Evolutionary conservation across 2,329 filamentous ascomycete species (phyloP), one percentile per base, ranked within the genome.

Genomic region (Verticillium albo-atrum): DNA sequence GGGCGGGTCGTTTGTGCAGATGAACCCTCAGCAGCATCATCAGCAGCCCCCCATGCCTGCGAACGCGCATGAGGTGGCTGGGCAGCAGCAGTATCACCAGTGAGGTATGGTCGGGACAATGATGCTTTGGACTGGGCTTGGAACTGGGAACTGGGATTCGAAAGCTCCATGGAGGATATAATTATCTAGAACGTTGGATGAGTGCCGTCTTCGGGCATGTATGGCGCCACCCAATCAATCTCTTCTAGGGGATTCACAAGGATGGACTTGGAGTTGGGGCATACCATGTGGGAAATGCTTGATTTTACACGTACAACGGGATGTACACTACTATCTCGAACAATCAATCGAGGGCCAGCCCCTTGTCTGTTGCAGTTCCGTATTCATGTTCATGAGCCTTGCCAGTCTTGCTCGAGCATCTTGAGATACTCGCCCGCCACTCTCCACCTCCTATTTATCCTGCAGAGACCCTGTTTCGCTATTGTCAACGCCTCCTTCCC

Each of bases 341-440:
- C 15, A 15, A 37, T n/a, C 17, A 37, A 26, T 26, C 52, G 17
- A 23, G 52, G 17, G 20, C 37, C 37, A 23, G 37, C 37, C 37
- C 25, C n/a, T 2, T 10, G n/a, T 10, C 9, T 20, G n/a, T n/a
- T n/a, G n/a, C n/a, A n/a, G n/a, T 32, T 32, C 27, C 9, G 20
- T 17, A n/a, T 34, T 28, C 17, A 20, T 54, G 2, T 32, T 62
- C n/a, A 60, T 58, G 5, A 56, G 58, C 15, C 67, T 68, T 70
- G 58, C 75, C 73, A 54, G 74, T 71, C 27, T 71, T 66, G 37
- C 61, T 70, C 68, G 51, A 75, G 60, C 55, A 77, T 68, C 23
- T 69, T 67, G 54, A 72, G 25, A 63, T 75, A 77, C 47, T 75
- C 73, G 3, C 66, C 66, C 7, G 73, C 74, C 61, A 72, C 65